Conservation (phyloP, 805 yeast genomes). For the Kodamaea hsintzibuensis region DNA sequence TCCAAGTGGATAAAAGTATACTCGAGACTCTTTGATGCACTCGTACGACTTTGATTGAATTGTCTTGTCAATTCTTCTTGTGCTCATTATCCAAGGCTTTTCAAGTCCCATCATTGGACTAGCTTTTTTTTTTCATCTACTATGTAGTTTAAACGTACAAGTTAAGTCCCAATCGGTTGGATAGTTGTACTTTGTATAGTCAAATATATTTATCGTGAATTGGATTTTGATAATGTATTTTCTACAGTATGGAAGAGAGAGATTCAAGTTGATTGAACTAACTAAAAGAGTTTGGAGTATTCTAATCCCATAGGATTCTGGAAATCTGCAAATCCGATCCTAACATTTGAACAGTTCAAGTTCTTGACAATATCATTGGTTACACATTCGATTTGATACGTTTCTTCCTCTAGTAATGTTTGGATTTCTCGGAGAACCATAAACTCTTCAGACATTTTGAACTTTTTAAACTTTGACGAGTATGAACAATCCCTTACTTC, state of each 20-base stretch:
- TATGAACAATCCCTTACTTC: constrained; percentile 12
- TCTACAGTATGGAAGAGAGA: too few relatives aligned
- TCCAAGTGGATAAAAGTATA: background rate
- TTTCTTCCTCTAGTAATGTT: constrained; percentile 12
- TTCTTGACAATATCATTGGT: constrained; percentile 22
- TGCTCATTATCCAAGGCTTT: background rate
- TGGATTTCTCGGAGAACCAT: constrained; percentile 13
- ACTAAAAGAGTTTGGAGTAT: constrained; percentile 4
- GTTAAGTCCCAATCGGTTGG: background rate
- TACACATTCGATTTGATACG: constrained; percentile 20
- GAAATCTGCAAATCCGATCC: constrained; percentile 22
- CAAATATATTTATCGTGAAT: background rate
- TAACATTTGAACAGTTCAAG: constrained; percentile 19
- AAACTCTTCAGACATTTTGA: constrained; percentile 10
- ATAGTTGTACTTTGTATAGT: background rate
- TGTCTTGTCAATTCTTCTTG: too few relatives aligned
- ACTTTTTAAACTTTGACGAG: constrained; percentile 8
- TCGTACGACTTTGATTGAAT: too few relatives aligned
- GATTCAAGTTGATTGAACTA: background rate
- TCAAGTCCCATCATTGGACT: background rate
- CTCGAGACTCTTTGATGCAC: background rate
- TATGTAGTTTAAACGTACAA: background rate
- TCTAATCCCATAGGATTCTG: constrained; percentile 19
- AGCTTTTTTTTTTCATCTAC: background rate
- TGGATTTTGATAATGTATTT: too few relatives aligned